Evolutionary conservation across 768 basidiomycete genomes (phyloP), one percentile per base, ranked within the genome.

Genomic region (Kwoniella sp.): DNA sequence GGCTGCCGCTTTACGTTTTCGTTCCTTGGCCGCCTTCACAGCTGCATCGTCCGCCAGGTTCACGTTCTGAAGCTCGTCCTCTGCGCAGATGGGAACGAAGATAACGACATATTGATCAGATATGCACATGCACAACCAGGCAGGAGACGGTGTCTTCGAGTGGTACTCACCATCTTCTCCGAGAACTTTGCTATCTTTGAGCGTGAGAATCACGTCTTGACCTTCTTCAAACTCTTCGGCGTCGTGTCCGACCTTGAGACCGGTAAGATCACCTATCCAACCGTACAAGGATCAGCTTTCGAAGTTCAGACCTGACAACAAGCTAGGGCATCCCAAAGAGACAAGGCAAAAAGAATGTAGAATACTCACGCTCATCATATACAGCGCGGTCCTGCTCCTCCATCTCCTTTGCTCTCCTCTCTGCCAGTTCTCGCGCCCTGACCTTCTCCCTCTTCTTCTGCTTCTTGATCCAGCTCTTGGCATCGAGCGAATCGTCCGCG

Each of bases 41-140:
- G 70, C 73, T 71, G 94, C 93, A 56, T 86, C 87, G 77, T 96
- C 94, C 0, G 92, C 93, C 86, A 98, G 87, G 74, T 96, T 92
- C 60, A 96, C 84, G 71, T 99, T 97, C 82, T 96, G 91, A 15
- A 99, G 85, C 81, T 95, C 96, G 81, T 99, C 96, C 89, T 99
- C 96, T 95, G 76, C 11, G n/a, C n/a, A 70, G 12, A 61, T 56
- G 17, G 22, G 38, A 26, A 26, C 28, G 31, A 20, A 25, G 38
- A 2, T 11, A 20, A 17, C 20, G 20, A 3, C 17, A 45, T 9
- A 20, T 3, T 17, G 4, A 25, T n/a, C 31, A 65, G 29, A 67
- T 52, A 28, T 47, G 17, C 5, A 47, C 17, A 0, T 38, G 22
- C 2, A 61, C 47, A 23, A 25, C 23, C 20, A 20, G 15, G 5